phyloP scores from a whole-genome alignment of 78 protist species.

The Protostelium mycophagum region DNA sequence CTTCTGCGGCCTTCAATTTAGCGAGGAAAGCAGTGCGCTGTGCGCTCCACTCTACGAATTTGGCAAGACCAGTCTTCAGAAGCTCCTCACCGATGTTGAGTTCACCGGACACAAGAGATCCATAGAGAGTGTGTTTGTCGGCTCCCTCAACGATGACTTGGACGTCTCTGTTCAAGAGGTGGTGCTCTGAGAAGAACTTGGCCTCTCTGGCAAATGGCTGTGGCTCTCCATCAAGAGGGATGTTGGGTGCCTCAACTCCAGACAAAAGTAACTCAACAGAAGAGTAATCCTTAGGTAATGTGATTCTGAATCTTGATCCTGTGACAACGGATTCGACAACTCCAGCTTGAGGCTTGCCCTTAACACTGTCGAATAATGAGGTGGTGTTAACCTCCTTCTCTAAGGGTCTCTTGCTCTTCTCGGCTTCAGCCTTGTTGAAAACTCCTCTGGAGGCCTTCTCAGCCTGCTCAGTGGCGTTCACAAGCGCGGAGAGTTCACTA shows the following conservation, averaged over 20 bases:
- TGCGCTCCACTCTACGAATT: conserved; percentile 54
- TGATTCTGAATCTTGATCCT: not conserved
- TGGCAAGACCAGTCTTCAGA: conserved; percentile 42
- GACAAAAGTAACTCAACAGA: not conserved
- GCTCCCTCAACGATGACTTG: conserved; percentile 34
- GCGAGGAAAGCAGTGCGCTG: conserved; percentile 35
- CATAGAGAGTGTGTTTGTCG: conserved; percentile 44
- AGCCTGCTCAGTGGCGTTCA: not conserved
- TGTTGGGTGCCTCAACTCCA: not conserved
- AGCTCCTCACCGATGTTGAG: conserved; percentile 39
- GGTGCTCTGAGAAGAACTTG: conserved; percentile 8
- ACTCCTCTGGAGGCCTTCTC: not conserved
- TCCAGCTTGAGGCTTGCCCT: not conserved
- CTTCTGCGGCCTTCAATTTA: conserved; percentile 34
- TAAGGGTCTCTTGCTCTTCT: not conserved
- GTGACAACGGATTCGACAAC: not conserved
- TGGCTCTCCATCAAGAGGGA: not conserved
- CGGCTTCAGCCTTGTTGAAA: not conserved
- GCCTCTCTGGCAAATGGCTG: conserved; percentile 4
- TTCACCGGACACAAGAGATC: conserved; percentile 24
- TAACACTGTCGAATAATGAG: not conserved
- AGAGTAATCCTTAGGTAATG: not conserved
- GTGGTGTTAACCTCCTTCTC: conserved; percentile 1
- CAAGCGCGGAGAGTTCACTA: not conserved
- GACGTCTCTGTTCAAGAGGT: conserved; percentile 42